Base-by-base conservation (phyloP, 192 early-diverging fungal genomes). In the Allomyces arbusculus region DNA sequence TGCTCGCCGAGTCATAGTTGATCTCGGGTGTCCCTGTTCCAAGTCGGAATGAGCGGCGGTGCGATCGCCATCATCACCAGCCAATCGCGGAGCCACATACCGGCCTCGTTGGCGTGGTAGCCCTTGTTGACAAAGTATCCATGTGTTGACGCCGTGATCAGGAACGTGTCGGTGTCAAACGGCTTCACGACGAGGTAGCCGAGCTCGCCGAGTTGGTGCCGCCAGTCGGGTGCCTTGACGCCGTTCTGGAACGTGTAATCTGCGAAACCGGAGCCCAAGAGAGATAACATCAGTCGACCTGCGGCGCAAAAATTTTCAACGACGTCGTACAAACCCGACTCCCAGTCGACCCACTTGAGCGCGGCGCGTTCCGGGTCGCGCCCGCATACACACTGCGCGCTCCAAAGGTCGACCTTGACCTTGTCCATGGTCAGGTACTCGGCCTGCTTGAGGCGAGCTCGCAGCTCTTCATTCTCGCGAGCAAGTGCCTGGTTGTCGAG, bases 81-180 rank as follows among this genome's bases (percentile, higher is more conserved):
- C 0, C 23, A 66, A 10, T 14, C 0, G 50, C 28, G 23, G 10
- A 0, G 24, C 26, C 24, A 71, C 9, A 45, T 67, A 80, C 82
- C 82, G 65, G 77, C 72, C 0, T 76, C 75, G 67, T 81, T 78
- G 2, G 76, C 68, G 14, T 63, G 22, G 65, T 82, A 84, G 16
- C 83, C 83, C 61, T 77, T 79, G 69, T 81, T 84, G 20, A 81
- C 67, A 63, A 84, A 84, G 67, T 77, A 84, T 12, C 83, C 83
- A 40, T 74, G 72, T 64, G 79, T 81, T 44, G 66, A 75, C 5
- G 76, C 81, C 1, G 82, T 83, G 23, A 83, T 71, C 55, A 84
- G 71, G 10, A 84, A 68, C 26, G 65, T 65, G 26, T 82, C 82
- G 16, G 43, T 61, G 63, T 84, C 83, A 55, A 70, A 64, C 12